Percentiles rank a stretch among this genome's conserved stretches.
Evolutionary conservation across 164 flowering plant genomes (phyloP).

Genomic region (Annona cherimola): DNA sequence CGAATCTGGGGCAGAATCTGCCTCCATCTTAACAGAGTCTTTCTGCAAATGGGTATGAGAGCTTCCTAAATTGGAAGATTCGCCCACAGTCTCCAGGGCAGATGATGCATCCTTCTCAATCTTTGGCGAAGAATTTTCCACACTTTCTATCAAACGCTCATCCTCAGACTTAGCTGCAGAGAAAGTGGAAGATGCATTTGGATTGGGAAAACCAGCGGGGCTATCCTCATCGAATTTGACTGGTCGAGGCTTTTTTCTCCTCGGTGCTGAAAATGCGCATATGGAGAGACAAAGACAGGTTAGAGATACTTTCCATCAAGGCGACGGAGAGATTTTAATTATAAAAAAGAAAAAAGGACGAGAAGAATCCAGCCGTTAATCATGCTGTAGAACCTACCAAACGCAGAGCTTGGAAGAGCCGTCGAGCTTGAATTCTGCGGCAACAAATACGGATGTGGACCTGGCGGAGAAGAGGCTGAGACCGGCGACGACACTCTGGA

Average conservation of each 20-base stretch:
- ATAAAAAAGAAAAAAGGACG: no score
- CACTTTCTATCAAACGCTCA: slow-evolving; percentile 43
- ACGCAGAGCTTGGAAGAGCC: no score
- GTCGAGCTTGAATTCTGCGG: no score
- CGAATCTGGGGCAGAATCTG: slow-evolving; percentile 19
- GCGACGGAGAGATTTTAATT: slow-evolving; percentile 37
- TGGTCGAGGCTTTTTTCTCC: no score
- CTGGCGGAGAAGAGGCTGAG: slow-evolving; percentile 34
- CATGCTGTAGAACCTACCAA: no score
- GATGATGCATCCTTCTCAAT: slow-evolving; percentile 42
- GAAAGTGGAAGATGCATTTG: slow-evolving; percentile 5
- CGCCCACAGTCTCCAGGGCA: slow-evolving; percentile 35
- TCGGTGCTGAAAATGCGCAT: no score
- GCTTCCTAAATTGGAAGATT: slow-evolving; percentile 26
- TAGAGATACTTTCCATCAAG: no score
- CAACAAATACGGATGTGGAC: slow-evolving; percentile 23
- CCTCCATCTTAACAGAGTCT: no score
- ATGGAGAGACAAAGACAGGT: no score
- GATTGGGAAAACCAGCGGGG: slow-evolving; percentile 21
- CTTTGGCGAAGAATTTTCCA: slow-evolving; percentile 34
- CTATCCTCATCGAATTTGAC: no score
- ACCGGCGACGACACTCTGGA: slow-evolving; percentile 73
- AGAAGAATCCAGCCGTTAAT: no score
- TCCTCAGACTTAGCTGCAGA: slow-evolving; percentile 30
- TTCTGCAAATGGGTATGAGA: no score